These are phyloP conservation scores for Deuterostichococcus epilithicus DNA, from an alignment of 139 green algal species.

Conservation along the genomic window DNA sequence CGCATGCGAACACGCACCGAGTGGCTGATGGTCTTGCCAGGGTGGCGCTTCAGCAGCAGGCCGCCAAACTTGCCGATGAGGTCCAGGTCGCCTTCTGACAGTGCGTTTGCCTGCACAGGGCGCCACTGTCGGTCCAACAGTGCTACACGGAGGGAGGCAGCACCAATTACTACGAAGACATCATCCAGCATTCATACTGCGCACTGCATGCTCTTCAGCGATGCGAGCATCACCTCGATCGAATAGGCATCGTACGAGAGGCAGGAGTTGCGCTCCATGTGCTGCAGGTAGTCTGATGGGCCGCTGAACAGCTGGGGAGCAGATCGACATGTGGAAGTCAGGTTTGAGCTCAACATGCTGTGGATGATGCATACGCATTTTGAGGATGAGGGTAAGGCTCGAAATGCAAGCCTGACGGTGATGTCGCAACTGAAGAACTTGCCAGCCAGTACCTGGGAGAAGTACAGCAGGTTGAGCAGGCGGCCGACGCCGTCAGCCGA, in stretches of 20 bases:
- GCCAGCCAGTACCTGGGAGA: slow-evolving; percentile 5
- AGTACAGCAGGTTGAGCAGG: slow-evolving; percentile 23
- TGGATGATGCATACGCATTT: neutral
- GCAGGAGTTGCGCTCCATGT: slow-evolving; percentile 12
- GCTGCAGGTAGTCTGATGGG: neutral
- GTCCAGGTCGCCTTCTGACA: slow-evolving; percentile 10
- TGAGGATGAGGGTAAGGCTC: neutral
- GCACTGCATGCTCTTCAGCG: neutral
- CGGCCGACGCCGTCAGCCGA: slow-evolving; percentile 11
- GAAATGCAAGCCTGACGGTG: neutral
- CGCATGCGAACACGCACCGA: neutral
- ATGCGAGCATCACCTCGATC: slow-evolving; percentile 12
- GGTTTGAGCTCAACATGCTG: neutral
- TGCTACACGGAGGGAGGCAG: neutral
- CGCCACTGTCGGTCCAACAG: too few species aligned
- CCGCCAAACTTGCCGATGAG: neutral
- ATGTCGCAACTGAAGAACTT: neutral
- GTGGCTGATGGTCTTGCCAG: slow-evolving; percentile 13
- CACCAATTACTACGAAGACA: too few species aligned
- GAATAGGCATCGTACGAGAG: slow-evolving; percentile 17
- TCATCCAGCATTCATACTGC: too few species aligned
- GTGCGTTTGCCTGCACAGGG: neutral
- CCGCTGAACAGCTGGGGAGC: neutral
- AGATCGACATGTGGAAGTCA: neutral
- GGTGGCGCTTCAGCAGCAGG: slow-evolving; percentile 17